Conservation (phyloP, 202 grass and related monocot genomes). For the Panicum virgatum region DNA sequence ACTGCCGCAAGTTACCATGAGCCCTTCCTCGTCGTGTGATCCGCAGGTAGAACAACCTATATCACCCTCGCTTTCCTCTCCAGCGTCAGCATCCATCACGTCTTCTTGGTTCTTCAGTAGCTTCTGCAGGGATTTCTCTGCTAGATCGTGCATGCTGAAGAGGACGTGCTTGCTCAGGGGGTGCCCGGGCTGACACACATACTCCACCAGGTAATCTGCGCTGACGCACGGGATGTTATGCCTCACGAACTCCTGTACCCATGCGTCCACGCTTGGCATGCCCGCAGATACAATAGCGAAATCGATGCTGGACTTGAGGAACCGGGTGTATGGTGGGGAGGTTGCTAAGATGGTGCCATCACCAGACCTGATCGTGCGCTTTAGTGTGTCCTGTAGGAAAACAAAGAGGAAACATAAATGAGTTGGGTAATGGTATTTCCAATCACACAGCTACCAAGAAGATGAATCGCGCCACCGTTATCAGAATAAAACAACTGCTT, state of each 20-base stretch:
- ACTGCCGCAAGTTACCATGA: constrained; percentile 65
- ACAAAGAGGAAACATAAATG: neutral
- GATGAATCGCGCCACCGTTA: neutral
- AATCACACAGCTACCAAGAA: neutral
- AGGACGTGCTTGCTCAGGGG: constrained; percentile 76
- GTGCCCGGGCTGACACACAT: constrained; percentile 75
- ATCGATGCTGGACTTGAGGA: constrained; percentile 53
- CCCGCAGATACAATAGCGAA: constrained; percentile 64
- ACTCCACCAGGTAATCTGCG: constrained; percentile 92
- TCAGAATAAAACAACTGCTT: neutral
- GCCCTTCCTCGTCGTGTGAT: constrained; percentile 45
- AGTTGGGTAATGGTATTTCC: neutral
- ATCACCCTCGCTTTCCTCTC: constrained; percentile 30
- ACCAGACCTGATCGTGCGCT: constrained; percentile 72
- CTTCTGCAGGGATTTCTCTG: constrained; percentile 64
- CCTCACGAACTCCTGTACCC: constrained; percentile 73
- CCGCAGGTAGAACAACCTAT: constrained; percentile 55
- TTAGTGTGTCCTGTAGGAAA: constrained; percentile 74
- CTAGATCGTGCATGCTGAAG: constrained; percentile 70
- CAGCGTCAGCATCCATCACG: neutral
- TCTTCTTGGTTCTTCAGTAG: constrained; percentile 40
- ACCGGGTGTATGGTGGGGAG: constrained; percentile 75
- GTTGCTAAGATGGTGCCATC: constrained; percentile 87
- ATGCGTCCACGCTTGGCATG: constrained; percentile 52
- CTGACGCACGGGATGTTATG: constrained; percentile 73